These are phyloP conservation scores for Geotrichum fermentans DNA, from an alignment of 1,139 yeast species.

Conservation along the genomic window DNA sequence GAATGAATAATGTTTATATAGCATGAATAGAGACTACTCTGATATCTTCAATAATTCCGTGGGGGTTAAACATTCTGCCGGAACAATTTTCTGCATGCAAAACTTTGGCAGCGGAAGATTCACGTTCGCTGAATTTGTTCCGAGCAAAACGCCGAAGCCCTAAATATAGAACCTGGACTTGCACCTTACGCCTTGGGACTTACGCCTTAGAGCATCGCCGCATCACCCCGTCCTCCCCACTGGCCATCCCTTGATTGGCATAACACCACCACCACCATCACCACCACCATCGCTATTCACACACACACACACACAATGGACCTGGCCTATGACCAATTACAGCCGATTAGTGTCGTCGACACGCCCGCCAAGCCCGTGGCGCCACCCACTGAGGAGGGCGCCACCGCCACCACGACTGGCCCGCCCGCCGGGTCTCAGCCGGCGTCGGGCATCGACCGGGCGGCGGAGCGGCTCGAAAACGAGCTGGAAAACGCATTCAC, in stretches of 20 bases:
- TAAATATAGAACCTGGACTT: too few species aligned
- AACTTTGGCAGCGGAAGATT: too few species aligned
- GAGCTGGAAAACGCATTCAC: conserved; percentile 53
- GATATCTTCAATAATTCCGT: not conserved
- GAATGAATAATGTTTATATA: not conserved
- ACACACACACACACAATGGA: conserved; percentile 24
- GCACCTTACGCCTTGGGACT: too few species aligned
- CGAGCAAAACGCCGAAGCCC: too few species aligned
- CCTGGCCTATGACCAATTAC: conserved; percentile 29
- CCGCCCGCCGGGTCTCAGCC: conserved; percentile 9
- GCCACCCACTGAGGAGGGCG: not conserved
- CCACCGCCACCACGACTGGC: not conserved
- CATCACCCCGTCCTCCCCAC: too few species aligned
- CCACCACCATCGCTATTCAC: not conserved
- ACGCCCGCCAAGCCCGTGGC: not conserved
- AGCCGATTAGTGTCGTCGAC: conserved; percentile 20
- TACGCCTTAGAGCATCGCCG: too few species aligned
- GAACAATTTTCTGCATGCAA: too few species aligned
- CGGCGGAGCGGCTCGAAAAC: conserved; percentile 46
- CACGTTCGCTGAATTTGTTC: too few species aligned
- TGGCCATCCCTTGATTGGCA: too few species aligned
- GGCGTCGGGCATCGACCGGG: conserved; percentile 28
- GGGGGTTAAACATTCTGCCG: too few species aligned
- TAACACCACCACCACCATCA: too few species aligned
- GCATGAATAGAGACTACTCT: not conserved